Evolutionary conservation across 495 filamentous ascomycete genomes (phyloP).

Genomic region (Symbiotaphrina buchneri): DNA sequence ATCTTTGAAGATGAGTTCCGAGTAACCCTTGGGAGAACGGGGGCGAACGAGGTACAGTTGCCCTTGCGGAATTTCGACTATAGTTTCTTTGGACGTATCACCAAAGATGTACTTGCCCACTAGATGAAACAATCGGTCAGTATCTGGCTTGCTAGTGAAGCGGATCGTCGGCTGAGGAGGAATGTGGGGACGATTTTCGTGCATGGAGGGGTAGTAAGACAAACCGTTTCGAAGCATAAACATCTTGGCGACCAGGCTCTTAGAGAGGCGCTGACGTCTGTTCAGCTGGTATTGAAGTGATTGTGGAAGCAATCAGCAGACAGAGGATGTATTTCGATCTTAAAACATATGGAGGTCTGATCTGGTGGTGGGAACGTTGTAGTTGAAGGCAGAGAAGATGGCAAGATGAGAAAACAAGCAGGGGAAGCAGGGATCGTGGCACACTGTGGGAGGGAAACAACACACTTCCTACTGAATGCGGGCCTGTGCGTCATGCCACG

Average conservation of each 20-base stretch:
- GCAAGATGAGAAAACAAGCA: no score
- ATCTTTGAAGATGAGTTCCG: slow-evolving; percentile 97
- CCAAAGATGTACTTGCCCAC: slow-evolving; percentile 86
- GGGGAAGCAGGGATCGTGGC: no score
- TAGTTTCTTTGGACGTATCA: slow-evolving; percentile 76
- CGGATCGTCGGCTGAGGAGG: background rate
- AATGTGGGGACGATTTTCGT: slow-evolving; percentile 3
- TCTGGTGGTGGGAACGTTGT: no score
- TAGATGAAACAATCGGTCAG: slow-evolving; percentile 15
- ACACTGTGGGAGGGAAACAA: no score
- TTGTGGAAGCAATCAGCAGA: no score
- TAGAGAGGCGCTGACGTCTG: no score
- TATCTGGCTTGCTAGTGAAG: slow-evolving; percentile 8
- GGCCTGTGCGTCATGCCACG: no score
- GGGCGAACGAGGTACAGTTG: slow-evolving; percentile 95
- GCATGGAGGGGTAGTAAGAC: slow-evolving; percentile 12
- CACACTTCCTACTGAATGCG: no score
- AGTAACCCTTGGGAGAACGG: slow-evolving; percentile 86
- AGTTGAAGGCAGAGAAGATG: no score
- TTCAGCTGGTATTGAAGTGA: no score
- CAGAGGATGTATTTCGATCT: no score
- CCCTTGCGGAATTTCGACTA: slow-evolving; percentile 85
- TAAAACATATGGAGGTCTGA: no score
- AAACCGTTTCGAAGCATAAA: slow-evolving; percentile 53
- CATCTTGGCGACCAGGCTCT: slow-evolving; percentile 28